phyloP scores from a whole-genome alignment of 2,329 filamentous ascomycete genomes.

The Talaromyces amestolkiae region DNA sequence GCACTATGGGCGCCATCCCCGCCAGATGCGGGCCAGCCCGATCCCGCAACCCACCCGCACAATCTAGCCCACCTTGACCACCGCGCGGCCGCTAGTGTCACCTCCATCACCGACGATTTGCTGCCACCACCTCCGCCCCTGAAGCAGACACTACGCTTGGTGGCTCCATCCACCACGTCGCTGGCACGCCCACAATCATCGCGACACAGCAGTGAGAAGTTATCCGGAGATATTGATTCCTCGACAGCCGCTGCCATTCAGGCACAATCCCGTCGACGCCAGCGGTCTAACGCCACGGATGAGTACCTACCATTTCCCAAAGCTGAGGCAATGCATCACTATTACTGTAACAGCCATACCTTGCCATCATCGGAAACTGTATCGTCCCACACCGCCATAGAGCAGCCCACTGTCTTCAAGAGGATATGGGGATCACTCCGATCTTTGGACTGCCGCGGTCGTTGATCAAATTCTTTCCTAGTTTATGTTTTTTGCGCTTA shows the following conservation, averaged over 20 bases:
- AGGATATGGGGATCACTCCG: slow-evolving; percentile 21
- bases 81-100: slow-evolving; percentile 17
- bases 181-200: slow-evolving; percentile 29
- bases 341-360: slow-evolving; percentile 29
- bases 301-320: slow-evolving; percentile 26
- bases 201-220: slow-evolving; percentile 26
- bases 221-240: slow-evolving; percentile 33
- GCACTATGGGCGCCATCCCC: neutral
- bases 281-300: slow-evolving; percentile 29
- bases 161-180: slow-evolving; percentile 37
- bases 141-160: slow-evolving; percentile 36
- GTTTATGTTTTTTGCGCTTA: neutral
- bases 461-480: neutral
- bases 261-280: slow-evolving; percentile 34
- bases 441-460: slow-evolving; percentile 27
- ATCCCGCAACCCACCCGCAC: neutral
- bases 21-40: slow-evolving; percentile 12
- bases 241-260: slow-evolving; percentile 36
- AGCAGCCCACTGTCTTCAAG: slow-evolving; percentile 15
- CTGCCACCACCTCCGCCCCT: slow-evolving; percentile 23
- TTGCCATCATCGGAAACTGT: slow-evolving; percentile 2
- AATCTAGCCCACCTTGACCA: slow-evolving; percentile 7
- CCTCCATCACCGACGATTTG: slow-evolving; percentile 28
- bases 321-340: slow-evolving; percentile 32
- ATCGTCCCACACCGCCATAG: slow-evolving; percentile 2